A percentile compares a stretch with the other conserved stretches of the same genome.
These are phyloP conservation scores for Arachis hypogaea DNA, from an alignment of 306 rosid species.

Conservation along the genomic window DNA sequence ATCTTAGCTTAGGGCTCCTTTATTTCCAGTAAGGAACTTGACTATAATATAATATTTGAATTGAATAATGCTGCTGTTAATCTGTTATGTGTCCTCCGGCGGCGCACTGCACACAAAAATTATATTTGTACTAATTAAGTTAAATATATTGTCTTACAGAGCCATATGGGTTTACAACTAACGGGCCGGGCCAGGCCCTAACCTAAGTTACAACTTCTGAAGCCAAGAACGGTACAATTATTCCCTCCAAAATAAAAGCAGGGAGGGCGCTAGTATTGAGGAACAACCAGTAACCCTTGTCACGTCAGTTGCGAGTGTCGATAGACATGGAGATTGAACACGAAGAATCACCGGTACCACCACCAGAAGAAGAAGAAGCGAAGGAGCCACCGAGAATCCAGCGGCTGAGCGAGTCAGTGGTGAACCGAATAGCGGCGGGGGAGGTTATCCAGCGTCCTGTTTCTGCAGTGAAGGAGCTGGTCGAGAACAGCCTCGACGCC, in stretches of 20 bases:
- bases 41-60: too few species aligned
- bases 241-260: background rate
- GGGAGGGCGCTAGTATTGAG: background rate
- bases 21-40: too few species aligned
- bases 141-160: background rate
- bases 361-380: background rate
- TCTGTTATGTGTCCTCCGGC: background rate
- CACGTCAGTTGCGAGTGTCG: background rate
- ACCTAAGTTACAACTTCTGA: too few species aligned
- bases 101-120: too few species aligned
- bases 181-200: too few species aligned
- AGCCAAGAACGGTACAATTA: background rate
- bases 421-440: conserved; percentile 94
- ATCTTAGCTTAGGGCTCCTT: too few species aligned
- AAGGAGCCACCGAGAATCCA: conserved; percentile 73
- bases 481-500: conserved; percentile 96
- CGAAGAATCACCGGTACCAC: background rate
- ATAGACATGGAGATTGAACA: background rate
- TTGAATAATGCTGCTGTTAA: background rate
- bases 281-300: background rate
- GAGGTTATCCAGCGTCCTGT: conserved; percentile 94
- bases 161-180: too few species aligned
- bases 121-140: background rate
- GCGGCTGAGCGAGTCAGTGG: conserved; percentile 79
- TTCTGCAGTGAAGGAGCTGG: conserved; percentile 86